These are phyloP conservation scores for Metarhizium anisopliae DNA, from an alignment of 2,329 filamentous ascomycete species.

Conservation along the genomic window DNA sequence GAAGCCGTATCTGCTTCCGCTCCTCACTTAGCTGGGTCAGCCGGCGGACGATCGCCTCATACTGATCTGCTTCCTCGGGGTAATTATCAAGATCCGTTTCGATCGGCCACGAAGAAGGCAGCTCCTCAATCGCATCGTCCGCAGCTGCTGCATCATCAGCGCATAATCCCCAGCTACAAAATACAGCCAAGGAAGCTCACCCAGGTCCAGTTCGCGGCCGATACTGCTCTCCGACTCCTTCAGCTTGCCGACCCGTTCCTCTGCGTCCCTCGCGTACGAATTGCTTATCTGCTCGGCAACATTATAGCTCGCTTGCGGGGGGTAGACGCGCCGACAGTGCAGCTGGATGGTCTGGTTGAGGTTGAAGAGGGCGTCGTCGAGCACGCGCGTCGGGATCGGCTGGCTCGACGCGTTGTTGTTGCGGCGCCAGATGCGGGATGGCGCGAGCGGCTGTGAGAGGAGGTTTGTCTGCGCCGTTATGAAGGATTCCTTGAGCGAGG, in stretches of 20 bases:
- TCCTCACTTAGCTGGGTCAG: conserved; percentile 40
- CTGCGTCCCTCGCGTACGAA: conserved; percentile 45
- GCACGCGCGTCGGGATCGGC: conserved; percentile 35
- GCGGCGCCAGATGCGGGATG: conserved; percentile 43
- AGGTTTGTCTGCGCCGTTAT: conserved; percentile 52
- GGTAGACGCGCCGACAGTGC: conserved; percentile 57
- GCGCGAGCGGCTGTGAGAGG: conserved; percentile 49
- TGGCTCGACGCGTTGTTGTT: conserved; percentile 33
- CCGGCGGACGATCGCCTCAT: conserved; percentile 37
- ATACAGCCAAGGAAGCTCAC: conserved; percentile 19
- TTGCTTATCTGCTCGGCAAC: conserved; percentile 65
- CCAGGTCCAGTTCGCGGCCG: conserved; percentile 33
- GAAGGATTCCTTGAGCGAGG: conserved; percentile 56
- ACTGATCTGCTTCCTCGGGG: conserved; percentile 41
- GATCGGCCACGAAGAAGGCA: conserved; percentile 38
- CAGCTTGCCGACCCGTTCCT: conserved; percentile 26
- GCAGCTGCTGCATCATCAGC: conserved; percentile 24
- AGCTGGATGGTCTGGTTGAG: conserved; percentile 56
- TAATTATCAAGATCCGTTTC: conserved; percentile 25
- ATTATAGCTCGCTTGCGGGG: conserved; percentile 59
- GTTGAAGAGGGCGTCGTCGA: conserved; percentile 48
- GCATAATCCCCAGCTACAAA: not conserved
- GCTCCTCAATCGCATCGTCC: conserved; percentile 32
- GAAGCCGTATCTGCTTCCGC: conserved; percentile 24
- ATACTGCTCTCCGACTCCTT: conserved; percentile 28